Base-by-base conservation (phyloP, 345 rosid species). In the Brassica cretica region DNA sequence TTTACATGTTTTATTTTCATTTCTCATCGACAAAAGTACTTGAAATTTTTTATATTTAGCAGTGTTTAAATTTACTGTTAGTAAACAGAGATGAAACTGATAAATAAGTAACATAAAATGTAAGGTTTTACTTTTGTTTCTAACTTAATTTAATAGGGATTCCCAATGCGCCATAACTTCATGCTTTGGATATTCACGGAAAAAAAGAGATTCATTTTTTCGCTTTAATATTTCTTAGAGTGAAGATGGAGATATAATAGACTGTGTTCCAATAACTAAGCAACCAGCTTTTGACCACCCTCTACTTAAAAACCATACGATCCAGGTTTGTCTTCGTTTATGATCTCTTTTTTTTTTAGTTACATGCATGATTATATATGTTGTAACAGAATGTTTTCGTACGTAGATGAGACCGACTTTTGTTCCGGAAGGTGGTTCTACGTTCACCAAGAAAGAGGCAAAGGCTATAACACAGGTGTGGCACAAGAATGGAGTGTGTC, bases 231-330 rank as follows among this genome's bases (percentile, higher is more conserved):
- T 51, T 6, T 51, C 19, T n/a, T 51, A 51, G 56, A 51, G 56
- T 51, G 56, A 51, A n/a, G 56, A 51, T 51, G 56, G 56, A 51
- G 56, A 51, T n/a, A 51, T 51, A n/a, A 51, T 51, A 51, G 56
- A 51, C 19, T 51, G 56, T 51, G 56, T 51, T 51, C 56, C 56
- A 51, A 51, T 51, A 51, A n/a, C 8, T 51, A 56, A 76, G 4
- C 86, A 84, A 49, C 84, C 79, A 0, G 84, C 81, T 51, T 65
- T 84, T 51, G 75, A 76, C 44, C 83, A 81, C 66, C 84, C 73
- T 70, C 73, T 76, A 70, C 86, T 84, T 4, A 81, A 69, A 60
- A 70, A 84, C 55, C 84, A 81, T 62, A 83, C 14, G 3, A 81
- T 85, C 2, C 83, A 80, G 83, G 56, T 49, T 14, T 14, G 16